Evolutionary conservation across 2,329 filamentous ascomycete species (phyloP).

Genomic region (Chaetomiaceae sp.): DNA sequence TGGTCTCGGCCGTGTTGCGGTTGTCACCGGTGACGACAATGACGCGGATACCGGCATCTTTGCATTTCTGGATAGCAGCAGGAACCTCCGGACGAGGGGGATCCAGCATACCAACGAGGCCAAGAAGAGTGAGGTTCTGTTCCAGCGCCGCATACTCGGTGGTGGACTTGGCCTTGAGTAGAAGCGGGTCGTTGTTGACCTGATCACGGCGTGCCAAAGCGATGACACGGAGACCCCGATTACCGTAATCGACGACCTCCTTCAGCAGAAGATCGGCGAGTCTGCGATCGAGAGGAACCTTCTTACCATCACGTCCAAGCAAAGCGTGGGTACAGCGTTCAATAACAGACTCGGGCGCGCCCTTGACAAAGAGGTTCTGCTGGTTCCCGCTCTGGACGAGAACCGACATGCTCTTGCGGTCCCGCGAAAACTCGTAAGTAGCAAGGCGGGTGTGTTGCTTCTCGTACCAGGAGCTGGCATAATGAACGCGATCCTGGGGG

Average conservation of each 20-base stretch:
- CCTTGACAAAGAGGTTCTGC: conserved; percentile 89
- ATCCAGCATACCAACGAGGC: conserved; percentile 93
- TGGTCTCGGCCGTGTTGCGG: conserved; percentile 93
- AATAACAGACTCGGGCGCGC: conserved; percentile 89
- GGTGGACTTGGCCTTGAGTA: conserved; percentile 73
- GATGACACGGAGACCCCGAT: conserved; percentile 88
- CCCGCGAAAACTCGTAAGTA: conserved; percentile 94
- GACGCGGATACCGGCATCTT: conserved; percentile 88
- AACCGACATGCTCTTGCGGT: conserved; percentile 99
- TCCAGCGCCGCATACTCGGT: conserved; percentile 82
- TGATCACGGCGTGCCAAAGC: conserved; percentile 83
- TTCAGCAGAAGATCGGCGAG: conserved; percentile 66
- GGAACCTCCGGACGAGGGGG: conserved; percentile 91
- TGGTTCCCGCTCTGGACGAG: conserved; percentile 66
- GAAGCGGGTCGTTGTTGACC: conserved; percentile 63
- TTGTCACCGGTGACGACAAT: conserved; percentile 99
- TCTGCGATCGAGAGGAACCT: conserved; percentile 65
- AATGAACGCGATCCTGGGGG: conserved; percentile 66
- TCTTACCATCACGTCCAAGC: conserved; percentile 72
- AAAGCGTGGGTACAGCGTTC: conserved; percentile 84
- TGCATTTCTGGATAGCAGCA: conserved; percentile 80
- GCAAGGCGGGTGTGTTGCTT: conserved; percentile 68
- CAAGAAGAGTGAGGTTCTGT: conserved; percentile 89
- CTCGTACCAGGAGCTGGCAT: conserved; percentile 82
- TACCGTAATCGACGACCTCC: conserved; percentile 86